Evolutionary conservation across 2,329 filamentous ascomycete genomes (phyloP).

Genomic region (Pestalotiopsis sp.): DNA sequence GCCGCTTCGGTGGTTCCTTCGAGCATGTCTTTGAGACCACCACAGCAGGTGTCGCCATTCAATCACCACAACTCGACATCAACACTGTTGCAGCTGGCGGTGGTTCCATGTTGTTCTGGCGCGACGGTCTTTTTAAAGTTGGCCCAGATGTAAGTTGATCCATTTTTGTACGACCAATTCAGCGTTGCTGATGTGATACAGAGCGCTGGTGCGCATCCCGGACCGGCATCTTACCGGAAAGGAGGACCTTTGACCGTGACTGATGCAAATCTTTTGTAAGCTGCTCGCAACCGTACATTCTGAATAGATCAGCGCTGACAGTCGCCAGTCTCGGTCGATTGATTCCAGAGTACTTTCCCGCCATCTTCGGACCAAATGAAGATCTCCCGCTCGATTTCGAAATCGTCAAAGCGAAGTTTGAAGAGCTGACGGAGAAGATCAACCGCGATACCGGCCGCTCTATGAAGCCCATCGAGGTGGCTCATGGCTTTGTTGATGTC

Average conservation of each 20-base stretch:
- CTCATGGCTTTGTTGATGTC: slow-evolving; percentile 74
- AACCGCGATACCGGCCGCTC: slow-evolving; percentile 33
- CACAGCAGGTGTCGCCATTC: slow-evolving; percentile 78
- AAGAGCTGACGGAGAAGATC: slow-evolving; percentile 42
- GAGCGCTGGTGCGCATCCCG: slow-evolving; percentile 71
- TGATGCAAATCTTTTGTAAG: slow-evolving; percentile 65
- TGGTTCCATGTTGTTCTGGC: slow-evolving; percentile 70
- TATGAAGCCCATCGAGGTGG: slow-evolving; percentile 41
- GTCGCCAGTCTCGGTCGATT: slow-evolving; percentile 53
- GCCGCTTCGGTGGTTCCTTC: slow-evolving; percentile 57
- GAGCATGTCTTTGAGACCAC: slow-evolving; percentile 69
- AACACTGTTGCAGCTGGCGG: slow-evolving; percentile 80
- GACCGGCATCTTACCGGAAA: slow-evolving; percentile 73
- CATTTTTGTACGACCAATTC: not conserved
- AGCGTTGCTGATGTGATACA: slow-evolving; percentile 58
- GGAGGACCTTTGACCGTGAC: slow-evolving; percentile 72
- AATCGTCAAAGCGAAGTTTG: slow-evolving; percentile 40
- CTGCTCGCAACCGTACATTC: too few species aligned
- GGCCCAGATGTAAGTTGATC: slow-evolving; percentile 56
- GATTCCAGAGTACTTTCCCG: slow-evolving; percentile 67
- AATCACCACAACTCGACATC: slow-evolving; percentile 78
- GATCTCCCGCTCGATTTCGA: slow-evolving; percentile 52
- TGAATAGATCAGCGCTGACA: too few species aligned
- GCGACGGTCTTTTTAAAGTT: slow-evolving; percentile 73
- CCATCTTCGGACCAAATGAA: slow-evolving; percentile 73